A percentile compares a stretch with the other conserved stretches of the same genome.
phyloP scores from a whole-genome alignment of 2,329 filamentous ascomycete species.

The Leptosphaerulina australis region DNA sequence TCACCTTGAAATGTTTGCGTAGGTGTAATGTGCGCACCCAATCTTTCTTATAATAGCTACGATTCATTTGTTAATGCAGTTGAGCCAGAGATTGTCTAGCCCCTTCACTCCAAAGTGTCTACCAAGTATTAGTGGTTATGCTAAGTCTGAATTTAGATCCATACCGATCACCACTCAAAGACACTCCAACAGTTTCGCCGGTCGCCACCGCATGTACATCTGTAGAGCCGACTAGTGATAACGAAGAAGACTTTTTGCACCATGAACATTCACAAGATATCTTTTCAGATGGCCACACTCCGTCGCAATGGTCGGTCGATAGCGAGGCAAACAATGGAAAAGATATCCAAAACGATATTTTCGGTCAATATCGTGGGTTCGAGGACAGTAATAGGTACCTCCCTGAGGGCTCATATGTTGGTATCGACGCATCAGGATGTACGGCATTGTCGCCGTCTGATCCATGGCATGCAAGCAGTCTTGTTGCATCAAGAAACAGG shows the following conservation, averaged over 20 bases:
- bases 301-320: neutral
- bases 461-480: neutral
- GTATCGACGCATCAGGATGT: neutral
- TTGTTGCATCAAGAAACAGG: neutral
- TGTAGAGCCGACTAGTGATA: neutral
- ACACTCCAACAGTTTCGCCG: neutral
- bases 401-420: neutral
- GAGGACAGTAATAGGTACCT: neutral
- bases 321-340: neutral
- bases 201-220: neutral
- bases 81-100: neutral
- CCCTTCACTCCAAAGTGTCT: neutral
- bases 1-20: neutral
- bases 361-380: no score
- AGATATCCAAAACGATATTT: neutral
- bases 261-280: neutral
- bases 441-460: neutral
- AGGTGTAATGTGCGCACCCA: neutral
- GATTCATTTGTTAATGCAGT: neutral
- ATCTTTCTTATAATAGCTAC: no score
- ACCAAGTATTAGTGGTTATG: neutral
- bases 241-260: neutral
- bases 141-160: neutral
- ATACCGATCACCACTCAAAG: neutral
- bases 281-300: neutral